Evolutionary conservation across 768 basidiomycete species (phyloP).

Genomic region (Leccinellum rugosiceps): DNA sequence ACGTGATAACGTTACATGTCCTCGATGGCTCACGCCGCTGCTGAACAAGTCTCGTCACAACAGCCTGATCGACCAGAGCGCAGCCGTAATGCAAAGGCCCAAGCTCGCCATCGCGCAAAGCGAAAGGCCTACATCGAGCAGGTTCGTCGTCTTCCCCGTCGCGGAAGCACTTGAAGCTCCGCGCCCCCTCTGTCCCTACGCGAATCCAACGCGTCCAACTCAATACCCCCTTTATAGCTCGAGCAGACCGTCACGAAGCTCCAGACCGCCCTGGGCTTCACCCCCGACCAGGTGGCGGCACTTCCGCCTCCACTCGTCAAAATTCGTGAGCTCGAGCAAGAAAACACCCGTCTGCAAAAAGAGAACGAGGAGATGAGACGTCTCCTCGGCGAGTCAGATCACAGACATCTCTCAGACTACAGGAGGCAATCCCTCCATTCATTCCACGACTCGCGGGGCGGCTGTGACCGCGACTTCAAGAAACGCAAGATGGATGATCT

Average conservation of each 20-base stretch:
- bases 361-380: conserved; percentile 76
- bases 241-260: conserved; percentile 85
- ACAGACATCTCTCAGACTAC: conserved; percentile 40
- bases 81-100: conserved; percentile 84
- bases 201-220: conserved; percentile 7
- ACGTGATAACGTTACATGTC: conserved; percentile 54
- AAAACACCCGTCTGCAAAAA: conserved; percentile 65
- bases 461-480: conserved; percentile 58
- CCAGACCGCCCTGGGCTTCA: conserved; percentile 67
- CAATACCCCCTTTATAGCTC: conserved; percentile 43
- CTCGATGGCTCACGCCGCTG: conserved; percentile 54
- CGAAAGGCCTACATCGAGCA: conserved; percentile 92
- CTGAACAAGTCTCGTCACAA: conserved; percentile 36
- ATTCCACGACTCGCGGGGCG: conserved; percentile 45
- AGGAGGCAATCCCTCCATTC: conserved; percentile 46
- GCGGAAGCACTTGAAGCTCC: conserved; percentile 4
- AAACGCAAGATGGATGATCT: conserved; percentile 60
- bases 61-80: conserved; percentile 68
- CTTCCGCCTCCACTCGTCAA: conserved; percentile 71
- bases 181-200: conserved; percentile 6
- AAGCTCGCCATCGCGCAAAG: conserved; percentile 88
- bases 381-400: conserved; percentile 50
- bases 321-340: conserved; percentile 81
- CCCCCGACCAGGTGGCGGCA: conserved; percentile 71
- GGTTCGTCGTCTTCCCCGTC: conserved; percentile 36